Evolutionary conservation across 306 rosid species (phyloP).

Genomic region (Hippophae gyantsensis): DNA sequence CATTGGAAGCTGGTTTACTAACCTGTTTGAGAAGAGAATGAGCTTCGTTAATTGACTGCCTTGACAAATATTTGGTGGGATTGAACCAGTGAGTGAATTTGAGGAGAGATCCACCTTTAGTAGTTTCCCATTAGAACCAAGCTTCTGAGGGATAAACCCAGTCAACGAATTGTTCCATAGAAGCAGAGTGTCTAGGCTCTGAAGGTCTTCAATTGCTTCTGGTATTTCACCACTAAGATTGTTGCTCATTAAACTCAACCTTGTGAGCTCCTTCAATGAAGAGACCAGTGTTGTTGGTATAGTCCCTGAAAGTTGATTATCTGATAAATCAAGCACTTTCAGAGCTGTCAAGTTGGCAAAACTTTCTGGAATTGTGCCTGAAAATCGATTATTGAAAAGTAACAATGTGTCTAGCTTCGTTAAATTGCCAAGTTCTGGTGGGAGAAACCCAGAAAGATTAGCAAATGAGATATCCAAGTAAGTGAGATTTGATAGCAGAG

Average conservation of each 20-base stretch:
- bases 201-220: conserved; percentile 52
- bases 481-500: conserved; percentile 38
- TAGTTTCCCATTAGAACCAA: conserved; percentile 50
- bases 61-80: conserved; percentile 47
- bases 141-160: conserved; percentile 55
- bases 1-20: conserved; percentile 31
- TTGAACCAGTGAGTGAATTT: conserved; percentile 69
- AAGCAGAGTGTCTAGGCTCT: conserved; percentile 36
- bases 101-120: conserved; percentile 58
- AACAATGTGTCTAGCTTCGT: conserved; percentile 45
- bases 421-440: conserved; percentile 59
- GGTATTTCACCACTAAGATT: conserved; percentile 65
- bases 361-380: conserved; percentile 60
- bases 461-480: conserved; percentile 62
- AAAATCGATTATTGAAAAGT: conserved; percentile 49
- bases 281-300: conserved; percentile 41
- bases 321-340: conserved; percentile 57
- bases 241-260: conserved; percentile 50
- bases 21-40: conserved; percentile 52
- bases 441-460: conserved; percentile 48
- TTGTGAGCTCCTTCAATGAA: conserved; percentile 26
- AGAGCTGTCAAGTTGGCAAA: conserved; percentile 45
- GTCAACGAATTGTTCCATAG: conserved; percentile 71
- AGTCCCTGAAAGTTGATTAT: conserved; percentile 57
- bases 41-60: conserved; percentile 54